Evolutionary conservation across 2,329 filamentous ascomycete species (phyloP).

Genomic region (Cryphonectria parasitica): DNA sequence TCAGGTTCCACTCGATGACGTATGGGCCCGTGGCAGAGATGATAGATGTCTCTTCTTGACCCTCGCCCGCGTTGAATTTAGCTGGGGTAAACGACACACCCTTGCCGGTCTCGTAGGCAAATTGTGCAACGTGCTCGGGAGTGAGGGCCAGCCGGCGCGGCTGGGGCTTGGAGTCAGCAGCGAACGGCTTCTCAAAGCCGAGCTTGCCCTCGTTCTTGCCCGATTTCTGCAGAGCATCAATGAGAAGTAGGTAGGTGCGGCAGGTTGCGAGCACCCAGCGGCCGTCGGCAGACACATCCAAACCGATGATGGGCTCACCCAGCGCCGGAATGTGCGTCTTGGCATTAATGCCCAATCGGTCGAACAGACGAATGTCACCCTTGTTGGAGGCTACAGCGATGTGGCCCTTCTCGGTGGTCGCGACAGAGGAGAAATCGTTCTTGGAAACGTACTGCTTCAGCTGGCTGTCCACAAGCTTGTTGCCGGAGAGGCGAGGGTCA

Average conservation of each 20-base stretch:
- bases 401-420: slow-evolving; percentile 95
- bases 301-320: slow-evolving; percentile 90
- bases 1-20: slow-evolving; percentile 94
- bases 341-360: slow-evolving; percentile 93
- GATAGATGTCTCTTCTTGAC: slow-evolving; percentile 85
- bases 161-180: slow-evolving; percentile 90
- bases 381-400: slow-evolving; percentile 98
- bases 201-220: slow-evolving; percentile 98
- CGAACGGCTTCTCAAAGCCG: slow-evolving; percentile 93
- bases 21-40: slow-evolving; percentile 96
- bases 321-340: slow-evolving; percentile 97
- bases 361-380: slow-evolving; percentile 93
- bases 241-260: slow-evolving; percentile 89
- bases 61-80: slow-evolving; percentile 88
- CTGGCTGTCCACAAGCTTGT: slow-evolving; percentile 90
- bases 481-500: slow-evolving; percentile 85
- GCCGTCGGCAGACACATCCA: slow-evolving; percentile 94
- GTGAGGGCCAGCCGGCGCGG: slow-evolving; percentile 87
- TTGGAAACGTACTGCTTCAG: slow-evolving; percentile 96
- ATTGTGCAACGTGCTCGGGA: slow-evolving; percentile 92
- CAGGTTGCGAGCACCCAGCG: slow-evolving; percentile 96
- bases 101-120: slow-evolving; percentile 92
- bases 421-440: slow-evolving; percentile 93
- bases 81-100: slow-evolving; percentile 87
- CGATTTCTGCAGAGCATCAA: slow-evolving; percentile 86